These are phyloP conservation scores for Diaporthe velutina DNA, from an alignment of 2,329 filamentous ascomycete species.

Conservation along the genomic window DNA sequence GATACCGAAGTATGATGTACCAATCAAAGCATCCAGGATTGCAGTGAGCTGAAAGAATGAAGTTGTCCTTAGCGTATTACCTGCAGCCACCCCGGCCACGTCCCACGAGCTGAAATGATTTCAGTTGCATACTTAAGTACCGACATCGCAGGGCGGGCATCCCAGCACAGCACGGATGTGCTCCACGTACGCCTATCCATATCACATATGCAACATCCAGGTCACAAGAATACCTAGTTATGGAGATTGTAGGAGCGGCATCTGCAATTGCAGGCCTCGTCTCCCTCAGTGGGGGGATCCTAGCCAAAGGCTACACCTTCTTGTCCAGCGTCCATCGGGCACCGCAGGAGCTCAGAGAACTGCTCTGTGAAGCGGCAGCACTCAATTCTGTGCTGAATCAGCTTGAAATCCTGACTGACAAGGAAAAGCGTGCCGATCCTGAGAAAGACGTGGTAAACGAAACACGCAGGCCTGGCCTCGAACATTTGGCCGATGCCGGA, in stretches of 20 bases:
- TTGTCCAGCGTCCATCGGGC: neutral
- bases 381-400: slow-evolving; percentile 3
- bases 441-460: neutral
- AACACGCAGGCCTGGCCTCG: neutral
- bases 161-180: neutral
- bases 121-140: neutral
- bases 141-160: neutral
- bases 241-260: slow-evolving; percentile 1
- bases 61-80: neutral
- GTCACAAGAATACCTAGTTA: neutral
- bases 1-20: neutral
- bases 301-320: neutral
- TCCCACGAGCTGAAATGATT: neutral
- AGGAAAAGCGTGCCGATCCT: neutral
- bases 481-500: neutral
- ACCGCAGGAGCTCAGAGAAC: neutral
- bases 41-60: neutral
- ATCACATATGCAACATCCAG: neutral
- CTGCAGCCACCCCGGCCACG: neutral
- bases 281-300: neutral
- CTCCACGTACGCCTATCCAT: neutral
- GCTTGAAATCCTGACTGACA: neutral
- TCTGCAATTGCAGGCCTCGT: neutral
- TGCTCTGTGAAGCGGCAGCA: slow-evolving; percentile 12
- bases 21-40: neutral